A percentile compares a stretch with the other conserved stretches of the same genome.
These are phyloP conservation scores for Gossypium schwendimanii DNA, from an alignment of 441 rosid genomes.

Conservation along the genomic window DNA sequence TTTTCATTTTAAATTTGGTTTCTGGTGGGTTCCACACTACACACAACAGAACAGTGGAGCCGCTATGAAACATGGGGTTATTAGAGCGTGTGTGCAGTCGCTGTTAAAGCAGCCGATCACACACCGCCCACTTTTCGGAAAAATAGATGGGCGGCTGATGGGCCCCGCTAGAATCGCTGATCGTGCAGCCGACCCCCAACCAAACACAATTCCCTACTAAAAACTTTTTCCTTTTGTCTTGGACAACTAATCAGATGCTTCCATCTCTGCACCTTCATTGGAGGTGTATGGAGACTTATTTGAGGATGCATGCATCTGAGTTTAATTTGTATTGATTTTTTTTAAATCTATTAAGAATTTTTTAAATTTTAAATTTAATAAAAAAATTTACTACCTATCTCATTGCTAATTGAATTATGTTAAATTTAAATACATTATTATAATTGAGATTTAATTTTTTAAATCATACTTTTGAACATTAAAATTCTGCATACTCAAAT, in stretches of 20 bases:
- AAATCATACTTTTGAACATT: too few relatives aligned
- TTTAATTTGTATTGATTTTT: background rate
- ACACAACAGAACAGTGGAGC: background rate
- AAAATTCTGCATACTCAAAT: too few relatives aligned
- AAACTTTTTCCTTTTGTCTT: background rate
- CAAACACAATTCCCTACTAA: background rate
- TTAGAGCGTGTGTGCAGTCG: constrained; percentile 14
- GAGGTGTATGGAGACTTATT: background rate
- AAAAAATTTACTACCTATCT: background rate
- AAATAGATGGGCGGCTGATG: constrained; percentile 28
- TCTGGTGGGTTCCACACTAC: background rate
- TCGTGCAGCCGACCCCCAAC: constrained; percentile 10
- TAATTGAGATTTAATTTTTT: too few relatives aligned
- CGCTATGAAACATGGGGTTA: background rate
- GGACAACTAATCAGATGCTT: background rate
- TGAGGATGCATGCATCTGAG: background rate
- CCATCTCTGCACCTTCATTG: background rate
- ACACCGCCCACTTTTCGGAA: constrained; percentile 32
- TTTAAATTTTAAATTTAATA: background rate
- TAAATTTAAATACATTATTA: too few relatives aligned
- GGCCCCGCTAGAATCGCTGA: constrained; percentile 27
- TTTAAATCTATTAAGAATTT: background rate
- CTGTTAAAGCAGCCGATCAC: constrained; percentile 11
- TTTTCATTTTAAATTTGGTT: background rate
- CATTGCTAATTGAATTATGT: too few relatives aligned